Percentiles rank a stretch among this genome's conserved stretches.
Evolutionary conservation across 2,329 filamentous ascomycete species (phyloP).

Genomic region (Epichloe baconii): DNA sequence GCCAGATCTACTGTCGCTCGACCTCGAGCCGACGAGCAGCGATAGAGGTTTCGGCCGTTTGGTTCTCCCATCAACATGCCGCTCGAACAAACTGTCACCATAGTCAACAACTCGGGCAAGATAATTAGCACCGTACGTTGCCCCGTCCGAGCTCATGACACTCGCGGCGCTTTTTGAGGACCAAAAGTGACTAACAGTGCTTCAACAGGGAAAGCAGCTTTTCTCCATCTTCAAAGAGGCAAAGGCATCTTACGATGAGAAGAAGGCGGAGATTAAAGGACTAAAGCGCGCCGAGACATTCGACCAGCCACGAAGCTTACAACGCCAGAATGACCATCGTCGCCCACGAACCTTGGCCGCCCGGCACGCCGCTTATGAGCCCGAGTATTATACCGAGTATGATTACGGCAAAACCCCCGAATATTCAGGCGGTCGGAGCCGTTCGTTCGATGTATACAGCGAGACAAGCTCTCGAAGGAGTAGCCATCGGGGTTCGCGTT

Average conservation of each 20-base stretch:
- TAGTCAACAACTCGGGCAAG: constrained; percentile 84
- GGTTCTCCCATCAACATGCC: constrained; percentile 18
- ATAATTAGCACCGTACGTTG: constrained; percentile 70
- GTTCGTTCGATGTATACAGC: constrained; percentile 18
- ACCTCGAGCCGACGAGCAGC: background rate
- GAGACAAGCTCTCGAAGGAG: constrained; percentile 30
- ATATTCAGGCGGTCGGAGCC: constrained; percentile 22
- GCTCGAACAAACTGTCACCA: constrained; percentile 62
- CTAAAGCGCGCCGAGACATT: constrained; percentile 49
- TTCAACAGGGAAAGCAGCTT: constrained; percentile 67
- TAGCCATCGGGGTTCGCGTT: constrained; percentile 25
- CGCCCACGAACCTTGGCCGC: constrained; percentile 1
- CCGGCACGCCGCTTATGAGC: constrained; percentile 3
- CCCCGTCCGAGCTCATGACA: background rate
- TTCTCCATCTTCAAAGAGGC: constrained; percentile 87
- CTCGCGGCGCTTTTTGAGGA: background rate
- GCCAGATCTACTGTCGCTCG: background rate
- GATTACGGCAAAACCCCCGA: constrained; percentile 14
- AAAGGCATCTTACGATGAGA: constrained; percentile 74
- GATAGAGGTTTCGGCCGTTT: background rate
- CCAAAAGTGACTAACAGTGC: background rate
- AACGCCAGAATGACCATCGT: constrained; percentile 1
- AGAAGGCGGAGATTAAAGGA: constrained; percentile 68
- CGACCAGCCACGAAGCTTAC: constrained; percentile 19
- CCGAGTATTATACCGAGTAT: constrained; percentile 19